These are phyloP conservation scores for Phytophthora agathidicida DNA, from an alignment of 352 stramenopile species.

Conservation along the genomic window DNA sequence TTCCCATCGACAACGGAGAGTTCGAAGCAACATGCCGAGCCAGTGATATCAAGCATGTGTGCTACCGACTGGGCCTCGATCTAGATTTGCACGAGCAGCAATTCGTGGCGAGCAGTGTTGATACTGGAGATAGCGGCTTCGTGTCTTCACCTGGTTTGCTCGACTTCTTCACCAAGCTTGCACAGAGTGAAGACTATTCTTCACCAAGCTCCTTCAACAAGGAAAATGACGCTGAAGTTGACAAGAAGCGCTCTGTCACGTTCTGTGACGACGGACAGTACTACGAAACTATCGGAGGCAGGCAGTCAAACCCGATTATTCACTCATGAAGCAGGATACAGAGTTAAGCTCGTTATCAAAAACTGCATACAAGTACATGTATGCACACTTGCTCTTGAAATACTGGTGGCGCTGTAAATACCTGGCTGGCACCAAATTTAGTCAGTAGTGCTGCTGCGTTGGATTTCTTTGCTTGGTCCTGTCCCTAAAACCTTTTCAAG, in stretches of 20 bases:
- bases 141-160: conserved; percentile 66
- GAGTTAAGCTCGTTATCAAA: conserved; percentile 2
- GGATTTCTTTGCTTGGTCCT: neutral
- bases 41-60: conserved; percentile 75
- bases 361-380: too few relatives aligned
- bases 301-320: conserved; percentile 8
- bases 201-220: conserved; percentile 5
- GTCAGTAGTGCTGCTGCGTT: neutral
- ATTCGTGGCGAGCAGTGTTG: conserved; percentile 54
- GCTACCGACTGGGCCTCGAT: conserved; percentile 70
- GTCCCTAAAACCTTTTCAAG: neutral
- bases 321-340: conserved; percentile 6
- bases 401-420: conserved; percentile 9
- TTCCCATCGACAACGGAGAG: conserved; percentile 69
- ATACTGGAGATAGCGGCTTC: conserved; percentile 60
- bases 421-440: conserved; percentile 7
- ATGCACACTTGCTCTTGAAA: too few relatives aligned
- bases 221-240: conserved; percentile 7
- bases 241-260: conserved; percentile 26
- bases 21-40: conserved; percentile 71
- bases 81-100: conserved; percentile 68
- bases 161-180: conserved; percentile 61
- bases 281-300: conserved; percentile 8
- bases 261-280: conserved; percentile 31
- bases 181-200: conserved; percentile 8